Evolutionary conservation across 768 basidiomycete species (phyloP), one percentile per base, ranked within the genome.

Genomic region (Phaeotremella fagi): DNA sequence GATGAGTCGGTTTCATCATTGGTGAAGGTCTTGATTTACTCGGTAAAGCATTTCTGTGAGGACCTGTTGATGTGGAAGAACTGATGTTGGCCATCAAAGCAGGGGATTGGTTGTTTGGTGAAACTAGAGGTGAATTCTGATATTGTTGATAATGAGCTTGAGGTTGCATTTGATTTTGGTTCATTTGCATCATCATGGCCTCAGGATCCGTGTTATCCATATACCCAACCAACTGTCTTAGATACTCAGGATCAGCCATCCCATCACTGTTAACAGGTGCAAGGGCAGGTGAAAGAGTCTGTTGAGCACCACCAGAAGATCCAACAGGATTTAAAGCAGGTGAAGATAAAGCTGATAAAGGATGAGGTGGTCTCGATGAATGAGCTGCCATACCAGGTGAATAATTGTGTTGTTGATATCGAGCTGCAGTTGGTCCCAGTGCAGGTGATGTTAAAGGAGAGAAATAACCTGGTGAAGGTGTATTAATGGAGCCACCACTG

Each of bases 401-500:
- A 27, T 50, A 54, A 28, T 57, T 33, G 3, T 56, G 52, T 22
- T 58, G 42, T 38, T 23, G 55, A 4, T 23, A 62, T 22, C 37
- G 52, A 31, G 18, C 42, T n/a, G 33, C 9, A 4, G 56, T 59
- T 5, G 72, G 70, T 23, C 72, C 73, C 25, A 75, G 63, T 3
- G 77, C 76, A 1, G 77, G 77, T 3, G 75, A 76, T 1, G 76
- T 76, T 22, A 77, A 58, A 12, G 76, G 76, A 0, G 76, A 77
- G 61, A 77, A 77, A 53, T 68, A 72, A 15, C 64, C 64, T 12
- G 64, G 67, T 35, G 55, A 61, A 0, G 64, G 60, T 18, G 38
- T 41, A 18, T 6, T 9, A 6, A 41, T 18, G 7, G 7, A 9
- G 33, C 33, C 33, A 9, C 55, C 68, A n/a, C 44, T 35, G 5